These are phyloP conservation scores for Fusarium nurragi DNA, from an alignment of 2,329 filamentous ascomycete genomes.

Conservation along the genomic window DNA sequence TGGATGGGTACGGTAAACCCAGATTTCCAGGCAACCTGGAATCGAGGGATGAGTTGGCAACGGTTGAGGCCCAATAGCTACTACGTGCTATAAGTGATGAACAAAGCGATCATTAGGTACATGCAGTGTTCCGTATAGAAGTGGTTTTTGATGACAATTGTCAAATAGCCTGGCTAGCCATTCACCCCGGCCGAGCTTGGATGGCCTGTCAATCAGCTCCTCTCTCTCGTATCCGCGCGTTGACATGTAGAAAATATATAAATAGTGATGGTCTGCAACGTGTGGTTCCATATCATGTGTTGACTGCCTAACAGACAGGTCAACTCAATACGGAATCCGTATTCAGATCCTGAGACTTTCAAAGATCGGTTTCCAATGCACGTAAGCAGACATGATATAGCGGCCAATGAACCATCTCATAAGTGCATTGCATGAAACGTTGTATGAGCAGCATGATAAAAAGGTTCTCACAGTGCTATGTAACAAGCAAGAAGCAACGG, in stretches of 20 bases:
- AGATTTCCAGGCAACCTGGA: slow-evolving; percentile 9
- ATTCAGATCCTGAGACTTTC: not conserved
- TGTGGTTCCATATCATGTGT: slow-evolving; percentile 5
- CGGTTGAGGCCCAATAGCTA: not conserved
- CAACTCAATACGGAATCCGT: not conserved
- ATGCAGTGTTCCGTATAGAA: not conserved
- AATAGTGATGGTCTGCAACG: not conserved
- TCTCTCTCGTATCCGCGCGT: slow-evolving; percentile 33
- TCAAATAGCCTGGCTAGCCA: slow-evolving; percentile 24
- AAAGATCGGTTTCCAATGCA: not conserved
- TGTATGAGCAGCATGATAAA: slow-evolving; percentile 8
- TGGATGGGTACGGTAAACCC: slow-evolving; percentile 10
- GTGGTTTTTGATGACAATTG: not conserved
- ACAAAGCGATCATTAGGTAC: not conserved
- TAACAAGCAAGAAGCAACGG: not conserved
- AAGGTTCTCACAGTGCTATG: not conserved
- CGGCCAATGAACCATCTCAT: slow-evolving; percentile 2
- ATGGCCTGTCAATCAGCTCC: too few relatives aligned
- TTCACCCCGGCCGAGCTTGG: not conserved
- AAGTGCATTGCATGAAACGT: slow-evolving; percentile 24
- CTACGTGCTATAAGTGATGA: not conserved
- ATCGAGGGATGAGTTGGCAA: not conserved
- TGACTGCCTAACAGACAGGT: not conserved
- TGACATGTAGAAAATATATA: too few relatives aligned
- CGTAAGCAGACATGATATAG: slow-evolving; percentile 7